phyloP scores from a whole-genome alignment of 1,139 yeast genomes.

The Candida neerlandica region DNA sequence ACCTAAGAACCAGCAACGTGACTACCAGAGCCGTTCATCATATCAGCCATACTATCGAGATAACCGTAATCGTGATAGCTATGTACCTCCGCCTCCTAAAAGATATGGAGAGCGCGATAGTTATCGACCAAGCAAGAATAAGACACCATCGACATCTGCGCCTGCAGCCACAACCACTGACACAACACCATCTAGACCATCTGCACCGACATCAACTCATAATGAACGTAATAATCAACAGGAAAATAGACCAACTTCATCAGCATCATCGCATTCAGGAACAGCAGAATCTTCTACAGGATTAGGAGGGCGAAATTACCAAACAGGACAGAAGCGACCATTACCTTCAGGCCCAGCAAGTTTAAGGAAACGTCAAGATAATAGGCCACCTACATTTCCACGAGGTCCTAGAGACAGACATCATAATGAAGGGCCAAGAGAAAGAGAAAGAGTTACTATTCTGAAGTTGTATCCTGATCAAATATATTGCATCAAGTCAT shows the following conservation, averaged over 20 bases:
- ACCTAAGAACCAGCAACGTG: conserved; percentile 11
- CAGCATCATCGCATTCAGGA: conserved; percentile 9
- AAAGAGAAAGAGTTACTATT: conserved; percentile 1
- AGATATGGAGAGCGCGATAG: conserved; percentile 19
- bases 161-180: background rate
- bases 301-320: background rate
- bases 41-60: conserved; percentile 5
- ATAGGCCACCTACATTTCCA: conserved; percentile 14
- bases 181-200: background rate
- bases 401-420: conserved; percentile 18
- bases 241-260: conserved; percentile 10
- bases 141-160: conserved; percentile 3
- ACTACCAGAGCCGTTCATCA: conserved; percentile 9
- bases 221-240: conserved; percentile 18
- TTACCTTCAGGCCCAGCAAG: conserved; percentile 21
- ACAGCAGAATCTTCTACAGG: background rate
- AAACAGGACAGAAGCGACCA: conserved; percentile 12
- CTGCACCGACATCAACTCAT: background rate
- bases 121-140: conserved; percentile 14
- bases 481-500: conserved; percentile 36
- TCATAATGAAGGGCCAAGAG: conserved; percentile 1
- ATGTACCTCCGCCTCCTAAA: conserved; percentile 23
- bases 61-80: conserved; percentile 6
- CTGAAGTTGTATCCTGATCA: conserved; percentile 17
- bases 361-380: conserved; percentile 17